Evolutionary conservation across 306 rosid species (phyloP).

Genomic region (Mucuna pruriens): DNA sequence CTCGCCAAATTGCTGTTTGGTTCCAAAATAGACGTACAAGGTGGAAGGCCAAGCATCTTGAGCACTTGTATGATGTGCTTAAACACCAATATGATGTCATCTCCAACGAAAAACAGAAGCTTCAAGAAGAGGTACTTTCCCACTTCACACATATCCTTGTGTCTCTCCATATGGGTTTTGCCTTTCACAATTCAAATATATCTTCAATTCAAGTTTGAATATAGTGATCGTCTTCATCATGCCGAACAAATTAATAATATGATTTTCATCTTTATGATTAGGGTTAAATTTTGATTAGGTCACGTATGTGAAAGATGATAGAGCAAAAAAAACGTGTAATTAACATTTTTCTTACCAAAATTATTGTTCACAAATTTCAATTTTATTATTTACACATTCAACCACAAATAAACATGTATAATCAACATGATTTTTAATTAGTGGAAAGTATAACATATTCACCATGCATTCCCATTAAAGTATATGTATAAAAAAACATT

Average conservation of each 20-base stretch:
- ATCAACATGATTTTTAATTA: no score
- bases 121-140: constrained; percentile 76
- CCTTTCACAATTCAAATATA: background rate
- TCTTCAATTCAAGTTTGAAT: background rate
- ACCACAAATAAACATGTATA: no score
- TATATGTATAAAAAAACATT: background rate
- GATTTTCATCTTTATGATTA: background rate
- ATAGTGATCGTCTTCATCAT: background rate
- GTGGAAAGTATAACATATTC: no score
- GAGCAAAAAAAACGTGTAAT: background rate
- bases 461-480: no score
- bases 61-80: constrained; percentile 68
- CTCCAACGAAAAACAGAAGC: constrained; percentile 69
- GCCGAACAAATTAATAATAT: background rate
- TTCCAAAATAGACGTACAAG: constrained; percentile 93
- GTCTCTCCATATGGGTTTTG: background rate
- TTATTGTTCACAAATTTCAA: background rate
- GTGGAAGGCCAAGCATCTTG: constrained; percentile 91
- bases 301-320: background rate
- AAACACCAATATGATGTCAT: constrained; percentile 72
- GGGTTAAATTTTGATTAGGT: background rate
- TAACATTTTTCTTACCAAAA: background rate
- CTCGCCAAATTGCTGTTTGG: constrained; percentile 96
- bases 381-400: background rate
- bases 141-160: background rate